Percentiles rank a stretch among this genome's conserved stretches.
These are phyloP conservation scores for Starmerella gropengiesseri DNA, from an alignment of 805 yeast genomes.

Conservation along the genomic window DNA sequence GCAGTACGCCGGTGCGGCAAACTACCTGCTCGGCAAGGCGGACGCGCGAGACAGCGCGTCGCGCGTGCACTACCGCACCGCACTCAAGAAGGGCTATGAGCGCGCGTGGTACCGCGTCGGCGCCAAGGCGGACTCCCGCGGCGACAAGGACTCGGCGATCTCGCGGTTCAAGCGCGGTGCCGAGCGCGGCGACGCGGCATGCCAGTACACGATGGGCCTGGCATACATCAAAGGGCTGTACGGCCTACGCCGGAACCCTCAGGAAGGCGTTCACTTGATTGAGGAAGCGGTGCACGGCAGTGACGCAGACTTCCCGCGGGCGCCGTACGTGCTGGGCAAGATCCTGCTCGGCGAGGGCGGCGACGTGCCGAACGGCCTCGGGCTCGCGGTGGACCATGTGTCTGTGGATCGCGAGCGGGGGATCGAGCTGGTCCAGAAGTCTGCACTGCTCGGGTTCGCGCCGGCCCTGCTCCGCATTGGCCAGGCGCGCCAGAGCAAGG, in stretches of 20 bases:
- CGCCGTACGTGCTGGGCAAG: slow-evolving; percentile 32
- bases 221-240: slow-evolving; percentile 26
- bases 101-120: slow-evolving; percentile 33
- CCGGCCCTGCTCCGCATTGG: slow-evolving; percentile 33
- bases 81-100: slow-evolving; percentile 28
- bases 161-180: slow-evolving; percentile 31
- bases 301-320: slow-evolving; percentile 33
- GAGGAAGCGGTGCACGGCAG: slow-evolving; percentile 26
- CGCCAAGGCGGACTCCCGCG: slow-evolving; percentile 27
- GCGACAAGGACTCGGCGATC: slow-evolving; percentile 27
- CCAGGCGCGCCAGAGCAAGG: slow-evolving; percentile 29
- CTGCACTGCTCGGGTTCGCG: slow-evolving; percentile 32
- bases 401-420: slow-evolving; percentile 19
- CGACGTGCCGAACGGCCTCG: slow-evolving; percentile 16
- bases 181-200: slow-evolving; percentile 31
- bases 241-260: slow-evolving; percentile 22
- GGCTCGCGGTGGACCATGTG: background rate
- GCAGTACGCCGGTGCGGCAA: slow-evolving; percentile 21
- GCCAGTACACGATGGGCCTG: slow-evolving; percentile 31
- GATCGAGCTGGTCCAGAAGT: slow-evolving; percentile 27
- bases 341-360: slow-evolving; percentile 32
- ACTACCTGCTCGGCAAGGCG: slow-evolving; percentile 9
- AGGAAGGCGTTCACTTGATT: slow-evolving; percentile 24
- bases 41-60: slow-evolving; percentile 1
- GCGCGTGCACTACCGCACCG: slow-evolving; percentile 18